Evolutionary conservation across 2,329 filamentous ascomycete genomes (phyloP).

Genomic region (Septoria petroselini): DNA sequence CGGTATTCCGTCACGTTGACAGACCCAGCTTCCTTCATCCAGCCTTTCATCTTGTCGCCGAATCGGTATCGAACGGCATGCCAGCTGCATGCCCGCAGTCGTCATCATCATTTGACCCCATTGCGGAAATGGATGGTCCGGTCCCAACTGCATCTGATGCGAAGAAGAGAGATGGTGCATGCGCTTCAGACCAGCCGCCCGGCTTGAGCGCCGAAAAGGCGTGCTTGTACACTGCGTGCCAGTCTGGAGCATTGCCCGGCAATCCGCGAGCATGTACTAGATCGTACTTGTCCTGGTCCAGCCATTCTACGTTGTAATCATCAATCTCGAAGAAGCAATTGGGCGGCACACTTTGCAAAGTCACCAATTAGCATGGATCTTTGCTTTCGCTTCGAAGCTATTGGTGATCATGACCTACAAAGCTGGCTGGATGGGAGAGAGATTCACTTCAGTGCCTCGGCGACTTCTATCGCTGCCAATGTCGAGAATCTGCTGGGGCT

Average conservation of each 20-base stretch:
- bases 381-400: too few species aligned
- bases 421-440: conserved; percentile 38
- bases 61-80: conserved; percentile 23
- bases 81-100: conserved; percentile 23
- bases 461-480: conserved; percentile 33
- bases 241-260: conserved; percentile 23
- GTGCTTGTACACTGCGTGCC: conserved; percentile 20
- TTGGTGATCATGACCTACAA: too few species aligned
- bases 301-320: conserved; percentile 41
- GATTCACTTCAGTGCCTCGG: conserved; percentile 38
- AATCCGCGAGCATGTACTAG: conserved; percentile 40
- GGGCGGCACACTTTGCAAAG: conserved; percentile 31
- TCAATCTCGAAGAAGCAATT: conserved; percentile 43
- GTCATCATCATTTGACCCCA: conserved; percentile 25
- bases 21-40: conserved; percentile 30
- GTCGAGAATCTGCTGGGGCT: conserved; percentile 14
- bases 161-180: conserved; percentile 21
- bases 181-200: conserved; percentile 27
- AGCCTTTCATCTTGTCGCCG: conserved; percentile 22
- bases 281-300: conserved; percentile 36
- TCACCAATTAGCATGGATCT: too few species aligned
- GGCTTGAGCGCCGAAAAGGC: conserved; percentile 25
- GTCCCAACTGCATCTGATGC: conserved; percentile 24
- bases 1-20: conserved; percentile 27
- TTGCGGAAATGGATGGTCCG: conserved; percentile 20